Evolutionary conservation across 2,329 filamentous ascomycete genomes (phyloP).

Genomic region (Colletotrichum echinochloae): DNA sequence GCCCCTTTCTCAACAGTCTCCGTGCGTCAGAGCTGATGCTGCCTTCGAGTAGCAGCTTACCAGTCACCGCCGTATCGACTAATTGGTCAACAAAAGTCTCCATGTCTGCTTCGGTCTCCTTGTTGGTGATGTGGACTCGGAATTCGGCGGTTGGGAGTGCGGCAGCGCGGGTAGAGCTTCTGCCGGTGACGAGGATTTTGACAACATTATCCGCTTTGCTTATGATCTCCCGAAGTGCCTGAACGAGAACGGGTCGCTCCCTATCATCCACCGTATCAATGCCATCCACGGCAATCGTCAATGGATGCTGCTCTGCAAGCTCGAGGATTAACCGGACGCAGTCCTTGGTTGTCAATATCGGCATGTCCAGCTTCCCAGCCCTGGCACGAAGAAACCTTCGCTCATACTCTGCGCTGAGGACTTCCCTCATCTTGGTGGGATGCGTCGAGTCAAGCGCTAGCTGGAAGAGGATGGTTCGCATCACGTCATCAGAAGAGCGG

Average conservation of each 20-base stretch:
- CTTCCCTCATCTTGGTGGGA: neutral
- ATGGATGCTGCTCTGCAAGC: neutral
- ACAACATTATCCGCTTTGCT: too few species aligned
- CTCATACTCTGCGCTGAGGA: neutral
- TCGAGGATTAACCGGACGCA: conserved; percentile 6
- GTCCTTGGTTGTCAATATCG: neutral
- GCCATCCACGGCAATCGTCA: neutral
- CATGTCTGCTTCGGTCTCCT: too few species aligned
- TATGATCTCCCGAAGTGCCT: neutral
- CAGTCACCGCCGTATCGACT: too few species aligned
- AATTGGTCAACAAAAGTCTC: too few species aligned
- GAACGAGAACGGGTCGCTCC: neutral
- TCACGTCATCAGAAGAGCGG: neutral
- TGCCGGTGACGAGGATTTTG: too few species aligned
- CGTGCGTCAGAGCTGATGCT: too few species aligned
- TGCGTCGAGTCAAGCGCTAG: neutral
- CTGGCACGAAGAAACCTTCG: neutral
- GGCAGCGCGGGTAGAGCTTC: too few species aligned
- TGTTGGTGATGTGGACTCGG: too few species aligned
- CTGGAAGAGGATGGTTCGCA: conserved; percentile 4
- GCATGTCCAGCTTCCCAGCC: neutral
- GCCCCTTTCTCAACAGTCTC: too few species aligned
- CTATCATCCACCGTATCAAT: neutral
- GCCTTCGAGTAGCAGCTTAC: too few species aligned
- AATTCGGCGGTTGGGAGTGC: too few species aligned